A percentile compares a stretch with the other conserved stretches of the same genome.
Conservation (phyloP, 2,329 filamentous ascomycete species). For the Tolypocladium cylindrosporum region DNA sequence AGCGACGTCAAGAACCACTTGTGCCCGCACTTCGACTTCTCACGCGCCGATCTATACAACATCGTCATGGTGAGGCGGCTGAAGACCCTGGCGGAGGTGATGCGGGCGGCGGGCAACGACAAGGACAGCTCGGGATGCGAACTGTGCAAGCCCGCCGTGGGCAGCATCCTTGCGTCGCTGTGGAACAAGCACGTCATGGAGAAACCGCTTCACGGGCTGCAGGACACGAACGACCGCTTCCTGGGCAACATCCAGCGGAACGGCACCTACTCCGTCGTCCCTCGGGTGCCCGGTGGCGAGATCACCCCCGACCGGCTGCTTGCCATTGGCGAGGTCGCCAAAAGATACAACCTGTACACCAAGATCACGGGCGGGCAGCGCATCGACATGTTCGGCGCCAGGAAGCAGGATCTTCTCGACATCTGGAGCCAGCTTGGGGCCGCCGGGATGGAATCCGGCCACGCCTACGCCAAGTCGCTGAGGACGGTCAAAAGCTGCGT, state of each 20-base stretch:
- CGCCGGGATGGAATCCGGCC: slow-evolving; percentile 81
- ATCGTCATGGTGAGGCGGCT: slow-evolving; percentile 76
- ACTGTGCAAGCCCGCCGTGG: slow-evolving; percentile 74
- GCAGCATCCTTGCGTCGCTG: slow-evolving; percentile 68
- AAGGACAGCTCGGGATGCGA: slow-evolving; percentile 71
- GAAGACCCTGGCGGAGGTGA: slow-evolving; percentile 62
- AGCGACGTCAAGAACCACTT: slow-evolving; percentile 80
- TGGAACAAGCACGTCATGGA: slow-evolving; percentile 81
- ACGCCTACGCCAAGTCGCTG: slow-evolving; percentile 83
- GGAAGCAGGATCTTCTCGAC: slow-evolving; percentile 71
- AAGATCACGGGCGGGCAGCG: slow-evolving; percentile 90
- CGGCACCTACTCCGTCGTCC: slow-evolving; percentile 82
- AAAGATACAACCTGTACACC: slow-evolving; percentile 75
- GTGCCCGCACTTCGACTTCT: slow-evolving; percentile 76
- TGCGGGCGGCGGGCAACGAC: slow-evolving; percentile 67
- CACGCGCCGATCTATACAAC: slow-evolving; percentile 81
- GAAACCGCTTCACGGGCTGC: slow-evolving; percentile 58
- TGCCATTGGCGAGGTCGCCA: slow-evolving; percentile 72
- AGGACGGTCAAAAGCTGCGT: slow-evolving; percentile 89
- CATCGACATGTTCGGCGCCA: slow-evolving; percentile 87
- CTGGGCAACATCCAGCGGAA: slow-evolving; percentile 86
- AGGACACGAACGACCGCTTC: slow-evolving; percentile 86
- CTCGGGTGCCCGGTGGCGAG: slow-evolving; percentile 73
- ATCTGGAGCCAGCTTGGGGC: slow-evolving; percentile 78
- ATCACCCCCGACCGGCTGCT: slow-evolving; percentile 82